Percentiles rank a stretch among this genome's conserved stretches.
phyloP scores from a whole-genome alignment of 2,329 filamentous ascomycete genomes.

The Camillea tinctor region DNA sequence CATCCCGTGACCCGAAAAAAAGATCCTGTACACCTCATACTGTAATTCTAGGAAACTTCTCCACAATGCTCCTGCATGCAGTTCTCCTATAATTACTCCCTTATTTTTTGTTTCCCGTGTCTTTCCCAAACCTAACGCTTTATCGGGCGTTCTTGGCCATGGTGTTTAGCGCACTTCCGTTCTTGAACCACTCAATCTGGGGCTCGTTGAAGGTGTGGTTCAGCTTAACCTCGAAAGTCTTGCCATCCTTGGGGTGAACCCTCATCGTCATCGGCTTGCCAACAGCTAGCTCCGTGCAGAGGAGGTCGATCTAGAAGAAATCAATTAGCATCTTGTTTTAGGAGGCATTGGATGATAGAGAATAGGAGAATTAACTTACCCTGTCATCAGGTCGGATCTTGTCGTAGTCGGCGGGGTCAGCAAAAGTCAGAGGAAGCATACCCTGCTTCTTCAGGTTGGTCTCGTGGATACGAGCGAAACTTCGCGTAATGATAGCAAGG shows the following conservation, averaged over 20 bases:
- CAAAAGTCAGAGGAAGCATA: conserved; percentile 97
- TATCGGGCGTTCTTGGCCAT: conserved; percentile 73
- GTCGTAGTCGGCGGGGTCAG: conserved; percentile 94
- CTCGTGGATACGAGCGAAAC: conserved; percentile 99
- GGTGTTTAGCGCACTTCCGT: conserved; percentile 94
- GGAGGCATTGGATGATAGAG: background rate
- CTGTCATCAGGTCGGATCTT: conserved; percentile 92
- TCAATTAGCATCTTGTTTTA: conserved; percentile 21
- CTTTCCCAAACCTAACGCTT: conserved; percentile 22
- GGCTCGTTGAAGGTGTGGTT: conserved; percentile 97
- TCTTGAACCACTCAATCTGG: conserved; percentile 99
- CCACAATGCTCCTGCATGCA: conserved; percentile 31
- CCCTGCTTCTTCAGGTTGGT: conserved; percentile 99
- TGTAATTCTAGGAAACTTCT: conserved; percentile 33
- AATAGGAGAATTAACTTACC: conserved; percentile 39
- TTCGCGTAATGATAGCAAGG: conserved; percentile 92
- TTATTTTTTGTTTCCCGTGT: conserved; percentile 6
- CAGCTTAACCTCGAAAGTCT: conserved; percentile 78
- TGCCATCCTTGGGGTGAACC: conserved; percentile 87
- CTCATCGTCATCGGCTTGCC: conserved; percentile 90
- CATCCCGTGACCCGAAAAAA: conserved; percentile 28
- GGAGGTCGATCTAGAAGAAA: conserved; percentile 64
- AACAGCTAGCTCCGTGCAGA: conserved; percentile 84
- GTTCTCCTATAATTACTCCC: conserved; percentile 20
- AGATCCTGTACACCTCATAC: conserved; percentile 31